Evolutionary conservation across 768 basidiomycete species (phyloP).

Genomic region (Suillus subaureus): DNA sequence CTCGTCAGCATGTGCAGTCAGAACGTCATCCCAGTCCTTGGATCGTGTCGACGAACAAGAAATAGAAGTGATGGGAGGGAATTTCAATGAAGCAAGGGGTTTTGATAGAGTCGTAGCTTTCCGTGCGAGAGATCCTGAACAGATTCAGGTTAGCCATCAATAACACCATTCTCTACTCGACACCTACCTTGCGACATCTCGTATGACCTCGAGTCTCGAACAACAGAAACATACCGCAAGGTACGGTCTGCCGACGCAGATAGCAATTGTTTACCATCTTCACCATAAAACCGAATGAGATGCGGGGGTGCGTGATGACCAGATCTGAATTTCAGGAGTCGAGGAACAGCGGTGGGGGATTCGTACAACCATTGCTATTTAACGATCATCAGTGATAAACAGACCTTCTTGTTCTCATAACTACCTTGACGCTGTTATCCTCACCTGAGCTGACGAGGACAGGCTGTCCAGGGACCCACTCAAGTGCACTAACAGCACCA

Average conservation of each 20-base stretch:
- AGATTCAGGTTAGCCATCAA: conserved; percentile 10
- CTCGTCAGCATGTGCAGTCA: conserved; percentile 89
- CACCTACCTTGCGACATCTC: conserved; percentile 88
- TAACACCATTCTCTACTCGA: not conserved
- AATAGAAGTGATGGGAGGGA: conserved; percentile 76
- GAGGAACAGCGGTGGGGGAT: conserved; percentile 82
- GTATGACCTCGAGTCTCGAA: conserved; percentile 91
- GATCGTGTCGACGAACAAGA: conserved; percentile 78
- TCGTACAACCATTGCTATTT: conserved; percentile 97
- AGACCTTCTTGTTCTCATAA: conserved; percentile 12
- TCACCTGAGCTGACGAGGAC: conserved; percentile 87
- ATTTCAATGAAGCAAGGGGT: conserved; percentile 80
- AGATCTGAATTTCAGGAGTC: conserved; percentile 87
- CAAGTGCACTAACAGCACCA: conserved; percentile 74
- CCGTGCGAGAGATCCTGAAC: conserved; percentile 77
- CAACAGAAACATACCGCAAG: conserved; percentile 87
- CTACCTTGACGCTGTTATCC: conserved; percentile 94
- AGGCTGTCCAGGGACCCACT: conserved; percentile 95
- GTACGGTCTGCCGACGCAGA: conserved; percentile 90
- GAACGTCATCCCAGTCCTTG: conserved; percentile 97
- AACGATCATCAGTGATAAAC: conserved; percentile 8
- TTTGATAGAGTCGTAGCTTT: conserved; percentile 80
- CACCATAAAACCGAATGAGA: conserved; percentile 91
- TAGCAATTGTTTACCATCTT: conserved; percentile 94
- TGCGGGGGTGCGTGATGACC: conserved; percentile 93